These are phyloP conservation scores for Leucosporidium scottii DNA, from an alignment of 768 basidiomycete species.

Conservation along the genomic window DNA sequence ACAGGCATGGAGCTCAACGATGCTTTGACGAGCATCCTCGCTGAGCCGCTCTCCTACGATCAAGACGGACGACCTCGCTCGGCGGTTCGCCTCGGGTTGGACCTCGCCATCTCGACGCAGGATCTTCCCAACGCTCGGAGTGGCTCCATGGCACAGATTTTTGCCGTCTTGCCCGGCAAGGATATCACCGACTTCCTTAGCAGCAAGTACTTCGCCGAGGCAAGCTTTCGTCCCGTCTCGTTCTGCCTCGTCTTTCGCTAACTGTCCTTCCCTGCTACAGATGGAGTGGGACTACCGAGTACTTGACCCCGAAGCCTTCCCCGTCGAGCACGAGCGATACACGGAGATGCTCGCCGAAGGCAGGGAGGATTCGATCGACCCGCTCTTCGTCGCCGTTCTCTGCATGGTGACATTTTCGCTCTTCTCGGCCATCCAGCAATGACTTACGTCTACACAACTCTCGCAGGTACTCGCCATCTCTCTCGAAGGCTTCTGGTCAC, in stretches of 20 bases:
- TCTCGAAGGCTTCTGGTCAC: conserved; percentile 31
- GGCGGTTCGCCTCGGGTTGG: conserved; percentile 29
- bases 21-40: conserved; percentile 24
- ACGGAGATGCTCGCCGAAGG: conserved; percentile 17
- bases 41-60: conserved; percentile 28
- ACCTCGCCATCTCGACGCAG: conserved; percentile 25
- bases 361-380: conserved; percentile 23
- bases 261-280: background rate
- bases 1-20: conserved; percentile 22
- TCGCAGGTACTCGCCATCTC: conserved; percentile 31
- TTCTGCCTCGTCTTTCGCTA: background rate
- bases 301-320: conserved; percentile 23
- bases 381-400: conserved; percentile 27
- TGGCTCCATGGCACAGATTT: conserved; percentile 23
- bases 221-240: background rate
- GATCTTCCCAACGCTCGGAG: conserved; percentile 16
- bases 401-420: conserved; percentile 19
- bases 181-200: conserved; percentile 21
- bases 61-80: conserved; percentile 30
- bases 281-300: conserved; percentile 29
- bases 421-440: background rate
- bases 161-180: conserved; percentile 24
- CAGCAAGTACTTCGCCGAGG: conserved; percentile 18
- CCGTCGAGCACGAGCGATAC: conserved; percentile 22
- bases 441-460: background rate